Evolutionary conservation across 192 early-diverging fungal genomes (phyloP), one percentile per base, ranked within the genome.

Genomic region (Backusella tuberculispora): DNA sequence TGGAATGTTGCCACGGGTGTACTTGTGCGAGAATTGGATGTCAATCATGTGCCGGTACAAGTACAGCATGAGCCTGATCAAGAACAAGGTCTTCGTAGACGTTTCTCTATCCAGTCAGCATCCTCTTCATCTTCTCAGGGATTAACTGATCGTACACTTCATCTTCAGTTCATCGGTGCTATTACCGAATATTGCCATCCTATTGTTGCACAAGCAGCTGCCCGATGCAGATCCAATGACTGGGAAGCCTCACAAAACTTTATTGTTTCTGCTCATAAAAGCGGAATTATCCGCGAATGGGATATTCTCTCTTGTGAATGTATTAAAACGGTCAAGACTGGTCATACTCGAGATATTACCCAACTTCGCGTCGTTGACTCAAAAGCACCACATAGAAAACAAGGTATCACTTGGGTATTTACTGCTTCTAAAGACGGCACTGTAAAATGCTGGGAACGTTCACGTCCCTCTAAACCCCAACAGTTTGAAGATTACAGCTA

Each of bases 211-310:
- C 68, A 80, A 67, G 42, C 53, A 5, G 78, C 65, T n/a, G 78
- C 78, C 5, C 65, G 64, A 19, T 19, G 63, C n/a, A 26, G 46
- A 14, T 24, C 76, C 5, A 29, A 43, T 5, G 43, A 71, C 15
- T 40, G 12, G 7, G 43, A 74, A n/a, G 64, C 66, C 8, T 74
- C 78, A 6, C 78, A 79, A 29, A 71, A 75, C 15, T 72, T 56
- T 34, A 15, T 81, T 26, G 64, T 81, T 26, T 70, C 80, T 2
- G 76, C 69, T 3, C 56, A 79, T 38, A 74, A 79, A 24, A 79
- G 74, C 29, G 80, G 80, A 5, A 24, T 40, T 41, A 19, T 81
- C 15, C 53, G 69, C 6, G 80, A 81, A 72, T 81, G 80, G 80
- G 76, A 81, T 48, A 34, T 81, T 13, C 37, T 69, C 0, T 50